Evolutionary conservation across 768 basidiomycete genomes (phyloP).

Genomic region (Gymnopilus dilepis): DNA sequence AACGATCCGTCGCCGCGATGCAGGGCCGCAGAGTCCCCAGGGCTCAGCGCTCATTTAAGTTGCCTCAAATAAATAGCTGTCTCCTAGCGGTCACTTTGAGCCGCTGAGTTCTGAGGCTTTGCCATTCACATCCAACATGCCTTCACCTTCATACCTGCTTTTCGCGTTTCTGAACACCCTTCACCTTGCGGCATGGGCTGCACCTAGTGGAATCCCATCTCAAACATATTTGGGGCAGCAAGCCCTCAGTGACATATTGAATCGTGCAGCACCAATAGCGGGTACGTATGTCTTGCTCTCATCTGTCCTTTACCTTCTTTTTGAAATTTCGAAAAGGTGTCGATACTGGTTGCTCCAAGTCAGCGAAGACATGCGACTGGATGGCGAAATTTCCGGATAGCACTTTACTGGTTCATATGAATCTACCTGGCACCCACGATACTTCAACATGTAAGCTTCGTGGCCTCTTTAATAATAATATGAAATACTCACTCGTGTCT

Average conservation of each 20-base stretch:
- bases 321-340: constrained; percentile 29
- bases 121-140: neutral
- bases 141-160: neutral
- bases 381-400: constrained; percentile 49
- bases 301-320: neutral
- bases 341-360: constrained; percentile 40
- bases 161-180: neutral
- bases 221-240: constrained; percentile 25
- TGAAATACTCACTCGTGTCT: neutral
- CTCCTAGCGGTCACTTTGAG: too few relatives aligned
- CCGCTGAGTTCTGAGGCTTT: too few relatives aligned
- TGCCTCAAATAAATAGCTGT: too few relatives aligned
- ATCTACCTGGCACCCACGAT: constrained; percentile 59
- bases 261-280: constrained; percentile 30
- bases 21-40: too few relatives aligned
- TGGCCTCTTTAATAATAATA: neutral
- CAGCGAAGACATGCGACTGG: constrained; percentile 46
- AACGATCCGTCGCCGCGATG: neutral
- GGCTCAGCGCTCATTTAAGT: too few relatives aligned
- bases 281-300: constrained; percentile 16
- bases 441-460: constrained; percentile 45
- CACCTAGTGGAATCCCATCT: constrained; percentile 1
- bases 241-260: constrained; percentile 30
- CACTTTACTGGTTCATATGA: constrained; percentile 51
- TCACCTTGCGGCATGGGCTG: constrained; percentile 6